Evolutionary conservation across 805 yeast species (phyloP).

Genomic region (Candida glaebosa): DNA sequence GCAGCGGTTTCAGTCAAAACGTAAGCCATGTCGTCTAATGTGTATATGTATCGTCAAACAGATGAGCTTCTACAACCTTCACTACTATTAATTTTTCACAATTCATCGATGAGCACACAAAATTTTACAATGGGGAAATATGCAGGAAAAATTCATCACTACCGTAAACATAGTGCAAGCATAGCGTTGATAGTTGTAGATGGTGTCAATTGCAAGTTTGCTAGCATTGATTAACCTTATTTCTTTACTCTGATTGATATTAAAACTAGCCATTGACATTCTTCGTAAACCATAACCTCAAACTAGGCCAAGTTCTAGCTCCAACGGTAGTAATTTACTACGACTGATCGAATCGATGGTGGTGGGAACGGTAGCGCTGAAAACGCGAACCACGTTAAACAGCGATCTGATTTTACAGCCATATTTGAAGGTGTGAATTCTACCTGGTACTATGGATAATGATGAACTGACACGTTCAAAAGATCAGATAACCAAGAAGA

Average conservation of each 20-base stretch:
- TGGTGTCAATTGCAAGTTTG: too few species aligned
- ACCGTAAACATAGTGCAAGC: too few species aligned
- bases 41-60: constrained; percentile 3
- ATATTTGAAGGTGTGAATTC: not conserved
- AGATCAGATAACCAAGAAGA: not conserved
- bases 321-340: not conserved
- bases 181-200: too few species aligned
- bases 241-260: too few species aligned
- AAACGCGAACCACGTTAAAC: not conserved
- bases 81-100: constrained; percentile 1
- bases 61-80: not conserved
- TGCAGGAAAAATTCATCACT: too few species aligned
- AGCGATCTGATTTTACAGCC: not conserved
- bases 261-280: too few species aligned
- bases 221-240: too few species aligned
- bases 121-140: not conserved
- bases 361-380: too few species aligned
- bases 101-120: constrained; percentile 7
- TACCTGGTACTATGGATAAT: not conserved
- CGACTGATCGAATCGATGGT: not conserved
- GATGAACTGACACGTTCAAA: not conserved
- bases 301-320: not conserved
- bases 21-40: constrained; percentile 56
- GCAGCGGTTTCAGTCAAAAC: constrained; percentile 98
- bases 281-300: too few species aligned